phyloP scores from a whole-genome alignment of 2,329 filamentous ascomycete genomes.

The Dothistroma pini region DNA sequence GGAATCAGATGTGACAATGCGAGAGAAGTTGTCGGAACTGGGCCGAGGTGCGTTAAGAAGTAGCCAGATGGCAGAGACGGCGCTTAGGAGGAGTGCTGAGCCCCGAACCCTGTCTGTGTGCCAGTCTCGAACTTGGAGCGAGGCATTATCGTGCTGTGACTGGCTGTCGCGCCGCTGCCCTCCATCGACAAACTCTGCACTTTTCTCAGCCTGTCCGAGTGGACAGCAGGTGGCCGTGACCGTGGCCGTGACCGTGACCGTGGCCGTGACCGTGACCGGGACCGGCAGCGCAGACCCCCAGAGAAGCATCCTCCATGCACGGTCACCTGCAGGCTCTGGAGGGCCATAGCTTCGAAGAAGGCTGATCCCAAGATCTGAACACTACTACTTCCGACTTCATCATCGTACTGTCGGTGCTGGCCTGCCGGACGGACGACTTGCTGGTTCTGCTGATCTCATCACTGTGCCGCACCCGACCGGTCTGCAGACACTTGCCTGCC shows the following conservation, averaged over 20 bases:
- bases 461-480: background rate
- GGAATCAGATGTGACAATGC: slow-evolving; percentile 3
- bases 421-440: background rate
- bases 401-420: background rate
- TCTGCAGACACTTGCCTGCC: background rate
- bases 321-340: slow-evolving; percentile 1
- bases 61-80: background rate
- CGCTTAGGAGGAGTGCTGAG: background rate
- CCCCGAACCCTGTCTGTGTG: background rate
- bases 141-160: slow-evolving; percentile 2
- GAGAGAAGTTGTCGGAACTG: background rate
- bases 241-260: no score
- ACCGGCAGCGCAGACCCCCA: background rate
- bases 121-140: no score
- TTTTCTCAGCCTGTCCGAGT: background rate
- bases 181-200: background rate
- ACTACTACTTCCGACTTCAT: background rate
- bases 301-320: background rate
- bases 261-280: no score
- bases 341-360: slow-evolving; percentile 1
- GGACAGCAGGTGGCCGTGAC: background rate
- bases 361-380: background rate
- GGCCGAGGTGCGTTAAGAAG: background rate
- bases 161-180: slow-evolving; percentile 1
- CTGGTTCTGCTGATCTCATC: no score